Conservation (phyloP, 2,329 filamentous ascomycete genomes). For the Aspergillus neoniger region DNA sequence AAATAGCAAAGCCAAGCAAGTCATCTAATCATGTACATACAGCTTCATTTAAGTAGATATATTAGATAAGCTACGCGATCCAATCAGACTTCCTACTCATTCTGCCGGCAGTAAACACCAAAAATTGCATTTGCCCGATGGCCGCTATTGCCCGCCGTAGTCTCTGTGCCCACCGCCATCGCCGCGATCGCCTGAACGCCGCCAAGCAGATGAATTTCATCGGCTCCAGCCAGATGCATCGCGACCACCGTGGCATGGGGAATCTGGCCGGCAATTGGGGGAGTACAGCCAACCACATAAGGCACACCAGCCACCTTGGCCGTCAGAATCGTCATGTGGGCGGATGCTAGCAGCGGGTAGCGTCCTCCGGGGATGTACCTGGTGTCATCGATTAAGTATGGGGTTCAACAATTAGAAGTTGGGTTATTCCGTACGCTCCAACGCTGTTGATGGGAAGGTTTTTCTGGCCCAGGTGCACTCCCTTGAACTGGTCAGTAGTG, state of each 20-base stretch:
- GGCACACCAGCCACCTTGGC: conserved; percentile 57
- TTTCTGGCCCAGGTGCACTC: conserved; percentile 54
- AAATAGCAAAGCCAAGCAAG: too few species aligned
- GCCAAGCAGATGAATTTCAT: conserved; percentile 54
- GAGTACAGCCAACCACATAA: conserved; percentile 55
- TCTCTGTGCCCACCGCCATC: conserved; percentile 55
- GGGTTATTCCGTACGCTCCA: conserved; percentile 41
- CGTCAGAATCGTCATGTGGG: conserved; percentile 59
- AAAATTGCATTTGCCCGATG: too few species aligned
- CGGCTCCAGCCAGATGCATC: conserved; percentile 53
- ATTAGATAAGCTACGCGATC: too few species aligned
- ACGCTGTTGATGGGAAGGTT: conserved; percentile 52
- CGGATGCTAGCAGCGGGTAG: conserved; percentile 56
- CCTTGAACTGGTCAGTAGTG: conserved; percentile 21
- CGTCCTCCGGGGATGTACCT: conserved; percentile 55
- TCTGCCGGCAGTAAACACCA: too few species aligned
- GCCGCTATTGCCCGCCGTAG: too few species aligned
- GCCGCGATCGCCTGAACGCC: conserved; percentile 57
- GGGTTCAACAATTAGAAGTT: too few species aligned
- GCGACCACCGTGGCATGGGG: conserved; percentile 54
- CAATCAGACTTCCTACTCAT: too few species aligned
- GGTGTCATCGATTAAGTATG: too few species aligned
- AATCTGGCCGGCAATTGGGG: conserved; percentile 52
- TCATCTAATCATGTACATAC: too few species aligned
- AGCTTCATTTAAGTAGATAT: too few species aligned